Evolutionary conservation across 2,329 filamentous ascomycete species (phyloP).

Genomic region (Paraconiothyrium sp.): DNA sequence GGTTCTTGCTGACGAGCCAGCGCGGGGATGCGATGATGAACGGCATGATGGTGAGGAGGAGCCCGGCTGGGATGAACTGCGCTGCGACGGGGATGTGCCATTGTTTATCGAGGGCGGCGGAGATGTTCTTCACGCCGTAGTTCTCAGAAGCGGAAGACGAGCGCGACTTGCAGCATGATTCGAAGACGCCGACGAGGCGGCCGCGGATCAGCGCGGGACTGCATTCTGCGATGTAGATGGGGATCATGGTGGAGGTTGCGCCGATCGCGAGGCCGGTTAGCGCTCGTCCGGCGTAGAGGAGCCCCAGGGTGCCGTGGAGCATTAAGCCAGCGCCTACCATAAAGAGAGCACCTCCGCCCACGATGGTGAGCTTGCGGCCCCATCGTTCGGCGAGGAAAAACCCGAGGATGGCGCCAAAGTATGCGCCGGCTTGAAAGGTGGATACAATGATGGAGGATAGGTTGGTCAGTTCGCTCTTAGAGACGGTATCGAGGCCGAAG

Average conservation of each 20-base stretch:
- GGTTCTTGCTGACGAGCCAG: constrained; percentile 51
- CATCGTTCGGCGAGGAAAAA: constrained; percentile 9
- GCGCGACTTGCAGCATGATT: constrained; percentile 60
- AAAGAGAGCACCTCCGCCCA: constrained; percentile 9
- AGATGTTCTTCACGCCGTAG: constrained; percentile 29
- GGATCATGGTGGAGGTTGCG: not conserved
- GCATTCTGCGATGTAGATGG: constrained; percentile 69
- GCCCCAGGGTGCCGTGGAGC: constrained; percentile 1
- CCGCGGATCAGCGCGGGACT: constrained; percentile 65
- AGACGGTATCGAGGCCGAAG: constrained; percentile 9
- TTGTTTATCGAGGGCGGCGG: constrained; percentile 13
- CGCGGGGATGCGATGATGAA: constrained; percentile 51
- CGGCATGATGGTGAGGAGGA: constrained; percentile 56
- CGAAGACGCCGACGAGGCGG: constrained; percentile 71
- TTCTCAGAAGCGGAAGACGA: constrained; percentile 64
- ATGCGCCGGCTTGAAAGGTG: constrained; percentile 8
- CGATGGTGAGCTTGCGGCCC: constrained; percentile 9
- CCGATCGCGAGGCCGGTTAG: not conserved
- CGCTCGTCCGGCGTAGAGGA: constrained; percentile 3
- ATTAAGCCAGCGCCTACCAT: constrained; percentile 7
- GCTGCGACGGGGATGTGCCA: constrained; percentile 34
- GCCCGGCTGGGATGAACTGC: constrained; percentile 31
- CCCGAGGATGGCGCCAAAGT: constrained; percentile 10
- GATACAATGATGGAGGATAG: constrained; percentile 6
- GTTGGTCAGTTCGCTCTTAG: not conserved